Base-by-base conservation (phyloP, 306 rosid species). In the Canavalia ensiformis region DNA sequence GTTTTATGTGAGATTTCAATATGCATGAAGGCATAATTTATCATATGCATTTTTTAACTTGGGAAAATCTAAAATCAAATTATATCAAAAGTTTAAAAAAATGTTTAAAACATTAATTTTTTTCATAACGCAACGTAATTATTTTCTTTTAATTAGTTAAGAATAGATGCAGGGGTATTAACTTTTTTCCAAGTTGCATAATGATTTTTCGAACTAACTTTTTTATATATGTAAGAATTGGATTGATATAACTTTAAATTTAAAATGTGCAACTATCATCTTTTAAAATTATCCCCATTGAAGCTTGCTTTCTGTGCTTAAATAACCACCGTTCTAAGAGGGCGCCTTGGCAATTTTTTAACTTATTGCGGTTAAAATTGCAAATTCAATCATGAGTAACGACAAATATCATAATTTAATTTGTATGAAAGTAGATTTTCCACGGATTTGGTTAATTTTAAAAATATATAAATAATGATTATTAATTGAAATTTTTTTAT, bases 261-360 rank as follows among this genome's bases (percentile, higher is more conserved):
- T 56, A 58, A 29, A 49, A 46, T 62, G 58, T 75, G 60, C 80
- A 76, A 76, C 51, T 46, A 8, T 47, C 49, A 10, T 62, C 13
- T 49, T 34, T 60, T 57, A 8, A 18, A 18, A 59, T 3, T 62
- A 28, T 10, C 62, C 4, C 4, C 25, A 62, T 4, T 18, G 10
- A 44, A 77, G 25, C 54, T 51, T 51, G 81, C 66, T 77, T 77
- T 41, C 45, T 51, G 56, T 3, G 45, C 42, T 65, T 77, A 25
- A 77, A 52, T 54, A 6, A 8, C 42, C 30, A 63, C 81, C 73
- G 30, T 49, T 50, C n/a, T 31, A 50, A 35, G 72, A 64, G 66
- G 46, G 10, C 13, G 10, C 13, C 47, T 33, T 39, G 3, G 5
- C 8, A 39, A 25, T 3, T 18, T 37, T 18, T 39, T 37, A 2